These are phyloP conservation scores for Leccinum boreale DNA, from an alignment of 768 basidiomycete genomes.

Conservation along the genomic window DNA sequence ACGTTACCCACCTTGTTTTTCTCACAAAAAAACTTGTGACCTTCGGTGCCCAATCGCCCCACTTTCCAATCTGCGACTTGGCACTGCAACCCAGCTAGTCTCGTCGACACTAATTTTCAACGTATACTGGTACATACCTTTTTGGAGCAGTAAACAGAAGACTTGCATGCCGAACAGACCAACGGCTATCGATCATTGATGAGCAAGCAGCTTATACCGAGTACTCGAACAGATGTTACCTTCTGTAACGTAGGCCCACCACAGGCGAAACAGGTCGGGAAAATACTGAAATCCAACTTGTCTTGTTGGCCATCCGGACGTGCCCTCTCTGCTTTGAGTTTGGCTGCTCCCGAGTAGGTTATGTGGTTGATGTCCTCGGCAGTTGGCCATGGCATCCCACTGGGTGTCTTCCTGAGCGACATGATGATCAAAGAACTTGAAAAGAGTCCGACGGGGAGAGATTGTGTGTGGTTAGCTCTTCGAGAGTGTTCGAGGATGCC, in stretches of 20 bases:
- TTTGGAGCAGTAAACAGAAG: conserved; percentile 31
- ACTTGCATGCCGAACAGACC: conserved; percentile 29
- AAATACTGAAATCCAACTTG: conserved; percentile 26
- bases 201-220: not conserved
- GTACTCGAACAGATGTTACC: conserved; percentile 8
- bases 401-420: conserved; percentile 10
- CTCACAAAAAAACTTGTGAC: conserved; percentile 34
- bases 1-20: conserved; percentile 31
- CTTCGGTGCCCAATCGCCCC: conserved; percentile 26
- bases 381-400: conserved; percentile 18
- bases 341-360: conserved; percentile 27
- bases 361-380: conserved; percentile 25
- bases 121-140: conserved; percentile 11
- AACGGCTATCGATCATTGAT: conserved; percentile 16
- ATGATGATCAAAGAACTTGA: conserved; percentile 6
- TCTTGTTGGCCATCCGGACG: conserved; percentile 28
- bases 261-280: conserved; percentile 25
- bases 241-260: conserved; percentile 14
- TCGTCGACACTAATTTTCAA: not conserved
- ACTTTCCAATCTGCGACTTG: conserved; percentile 36
- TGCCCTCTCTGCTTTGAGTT: conserved; percentile 25
- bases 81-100: conserved; percentile 23
- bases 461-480: not conserved
- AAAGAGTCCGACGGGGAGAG: not conserved
- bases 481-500: not conserved